Conservation (phyloP, 2,329 filamentous ascomycete genomes). For the Fusarium camptoceras region DNA sequence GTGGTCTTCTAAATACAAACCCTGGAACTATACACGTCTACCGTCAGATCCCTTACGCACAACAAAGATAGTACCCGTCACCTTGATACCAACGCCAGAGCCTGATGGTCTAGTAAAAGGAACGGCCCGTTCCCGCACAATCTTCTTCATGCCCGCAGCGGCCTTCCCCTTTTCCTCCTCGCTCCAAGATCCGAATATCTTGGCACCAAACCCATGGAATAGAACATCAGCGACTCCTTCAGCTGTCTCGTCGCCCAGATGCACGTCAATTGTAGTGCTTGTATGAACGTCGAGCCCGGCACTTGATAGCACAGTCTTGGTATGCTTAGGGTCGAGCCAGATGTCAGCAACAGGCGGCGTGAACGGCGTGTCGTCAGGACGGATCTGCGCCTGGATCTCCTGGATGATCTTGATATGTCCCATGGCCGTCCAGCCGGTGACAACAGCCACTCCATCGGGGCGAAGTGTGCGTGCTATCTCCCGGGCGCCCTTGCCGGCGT, state of each 20-base stretch:
- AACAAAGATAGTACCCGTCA: background rate
- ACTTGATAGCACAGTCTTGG: background rate
- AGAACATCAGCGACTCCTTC: background rate
- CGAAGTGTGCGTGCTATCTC: background rate
- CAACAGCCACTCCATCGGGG: background rate
- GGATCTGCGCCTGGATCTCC: background rate
- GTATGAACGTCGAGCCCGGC: background rate
- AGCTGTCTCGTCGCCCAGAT: background rate
- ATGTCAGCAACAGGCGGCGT: background rate
- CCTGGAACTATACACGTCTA: no score
- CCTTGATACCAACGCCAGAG: background rate
- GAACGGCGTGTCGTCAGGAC: background rate
- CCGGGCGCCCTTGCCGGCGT: background rate
- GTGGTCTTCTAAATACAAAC: no score
- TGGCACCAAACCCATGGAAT: background rate
- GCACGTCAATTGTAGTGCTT: background rate
- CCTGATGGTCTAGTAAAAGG: background rate
- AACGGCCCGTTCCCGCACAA: background rate
- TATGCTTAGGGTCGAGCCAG: background rate
- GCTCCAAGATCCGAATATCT: background rate
- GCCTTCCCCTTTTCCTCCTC: background rate
- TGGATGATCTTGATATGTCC: background rate
- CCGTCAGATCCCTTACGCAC: background rate
- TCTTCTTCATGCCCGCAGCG: background rate
- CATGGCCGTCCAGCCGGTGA: background rate